Percentiles rank a stretch among this genome's conserved stretches.
Conservation (phyloP, 2,329 filamentous ascomycete genomes). For the Fusarium sp. region DNA sequence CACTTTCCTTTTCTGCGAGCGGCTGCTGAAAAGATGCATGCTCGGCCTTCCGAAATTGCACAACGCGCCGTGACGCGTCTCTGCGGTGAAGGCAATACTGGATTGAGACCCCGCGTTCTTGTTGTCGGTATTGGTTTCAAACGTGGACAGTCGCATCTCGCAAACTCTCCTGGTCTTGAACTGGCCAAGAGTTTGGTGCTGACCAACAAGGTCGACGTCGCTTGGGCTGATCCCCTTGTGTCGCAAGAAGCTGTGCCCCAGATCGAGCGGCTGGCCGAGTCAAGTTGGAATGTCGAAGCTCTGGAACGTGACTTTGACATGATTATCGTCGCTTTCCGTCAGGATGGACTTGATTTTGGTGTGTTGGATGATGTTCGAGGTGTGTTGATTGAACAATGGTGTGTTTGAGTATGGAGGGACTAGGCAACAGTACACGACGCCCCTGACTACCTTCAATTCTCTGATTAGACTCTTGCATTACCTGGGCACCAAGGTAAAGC, state of each 20-base stretch:
- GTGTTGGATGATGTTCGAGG: constrained; percentile 52
- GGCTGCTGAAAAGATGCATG: constrained; percentile 59
- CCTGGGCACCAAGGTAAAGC: not conserved
- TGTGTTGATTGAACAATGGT: constrained; percentile 57
- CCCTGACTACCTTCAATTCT: not conserved
- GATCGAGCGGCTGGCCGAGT: constrained; percentile 53
- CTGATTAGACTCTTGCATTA: not conserved
- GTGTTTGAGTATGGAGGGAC: constrained; percentile 33
- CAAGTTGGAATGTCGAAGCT: constrained; percentile 53
- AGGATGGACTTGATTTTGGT: constrained; percentile 56
- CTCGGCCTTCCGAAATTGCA: constrained; percentile 56
- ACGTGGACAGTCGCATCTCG: constrained; percentile 59
- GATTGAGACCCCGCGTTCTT: constrained; percentile 50
- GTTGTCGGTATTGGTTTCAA: constrained; percentile 65
- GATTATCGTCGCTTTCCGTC: constrained; percentile 58
- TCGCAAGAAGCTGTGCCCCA: constrained; percentile 56
- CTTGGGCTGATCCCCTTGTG: constrained; percentile 60
- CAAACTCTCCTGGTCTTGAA: constrained; percentile 61
- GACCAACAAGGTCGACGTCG: constrained; percentile 55
- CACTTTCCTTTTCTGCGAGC: constrained; percentile 59
- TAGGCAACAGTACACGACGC: not conserved
- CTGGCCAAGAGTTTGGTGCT: constrained; percentile 54
- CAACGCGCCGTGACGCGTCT: constrained; percentile 52
- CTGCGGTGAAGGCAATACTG: constrained; percentile 10
- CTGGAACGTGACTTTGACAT: constrained; percentile 56